Conservation (phyloP, 2,329 filamentous ascomycete species). For the Botrytis byssoidea region DNA sequence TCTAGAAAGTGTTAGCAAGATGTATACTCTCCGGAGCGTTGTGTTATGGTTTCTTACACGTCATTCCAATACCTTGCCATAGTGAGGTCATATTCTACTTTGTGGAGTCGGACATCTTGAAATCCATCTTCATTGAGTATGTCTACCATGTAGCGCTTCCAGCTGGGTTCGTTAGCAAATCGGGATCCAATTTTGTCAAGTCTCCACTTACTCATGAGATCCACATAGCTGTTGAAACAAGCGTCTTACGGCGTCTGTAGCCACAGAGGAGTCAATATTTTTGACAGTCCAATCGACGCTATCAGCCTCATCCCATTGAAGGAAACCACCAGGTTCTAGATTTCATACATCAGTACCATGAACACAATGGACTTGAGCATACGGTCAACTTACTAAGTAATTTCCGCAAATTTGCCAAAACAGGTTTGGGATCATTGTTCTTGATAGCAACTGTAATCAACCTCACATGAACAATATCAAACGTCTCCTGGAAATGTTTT, state of each 20-base stretch:
- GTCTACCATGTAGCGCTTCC: neutral
- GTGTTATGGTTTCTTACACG: neutral
- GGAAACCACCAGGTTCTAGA: neutral
- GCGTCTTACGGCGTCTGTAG: neutral
- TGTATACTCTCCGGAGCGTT: rapidly evolving
- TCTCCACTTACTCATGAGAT: neutral
- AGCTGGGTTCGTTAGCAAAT: neutral
- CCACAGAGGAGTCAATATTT: neutral
- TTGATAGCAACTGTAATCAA: neutral
- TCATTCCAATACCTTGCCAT: slow-evolving; percentile 4
- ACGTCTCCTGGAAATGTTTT: neutral
- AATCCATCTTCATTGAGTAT: neutral
- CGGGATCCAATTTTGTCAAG: neutral
- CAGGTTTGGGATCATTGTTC: neutral
- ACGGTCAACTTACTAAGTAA: neutral
- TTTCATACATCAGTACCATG: neutral
- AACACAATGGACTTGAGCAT: neutral
- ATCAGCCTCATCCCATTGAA: neutral
- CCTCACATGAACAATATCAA: neutral
- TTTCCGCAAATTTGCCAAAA: neutral
- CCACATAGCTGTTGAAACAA: neutral
- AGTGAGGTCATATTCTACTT: neutral
- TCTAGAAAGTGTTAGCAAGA: neutral
- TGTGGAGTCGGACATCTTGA: neutral
- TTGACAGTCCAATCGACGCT: neutral